Evolutionary conservation across 169 alveolate species (phyloP).

Genomic region (Plasmodium malariae): DNA sequence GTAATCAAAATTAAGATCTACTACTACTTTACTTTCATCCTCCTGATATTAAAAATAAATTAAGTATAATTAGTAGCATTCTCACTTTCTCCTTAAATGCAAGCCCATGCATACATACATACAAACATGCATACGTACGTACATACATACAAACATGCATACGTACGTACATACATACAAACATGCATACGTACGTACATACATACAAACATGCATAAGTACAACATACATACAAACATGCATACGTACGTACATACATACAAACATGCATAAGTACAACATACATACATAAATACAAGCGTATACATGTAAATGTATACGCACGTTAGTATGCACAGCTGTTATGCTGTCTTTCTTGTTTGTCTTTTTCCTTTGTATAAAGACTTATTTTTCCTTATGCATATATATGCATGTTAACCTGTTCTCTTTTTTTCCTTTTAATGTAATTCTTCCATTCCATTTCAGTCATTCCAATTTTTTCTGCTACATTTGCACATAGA

Average conservation of each 20-base stretch:
- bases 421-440: slow-evolving; percentile 15
- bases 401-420: slow-evolving; percentile 12
- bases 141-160: neutral
- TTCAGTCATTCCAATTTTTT: slow-evolving; percentile 71
- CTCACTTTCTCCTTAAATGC: too few relatives aligned
- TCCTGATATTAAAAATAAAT: slow-evolving; percentile 9
- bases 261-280: neutral
- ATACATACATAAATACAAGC: neutral
- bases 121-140: neutral
- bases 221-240: too few relatives aligned
- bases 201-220: too few relatives aligned
- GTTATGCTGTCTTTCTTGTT: neutral
- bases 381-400: neutral
- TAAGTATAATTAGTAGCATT: too few relatives aligned
- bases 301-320: neutral
- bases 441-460: slow-evolving; percentile 61
- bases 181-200: too few relatives aligned
- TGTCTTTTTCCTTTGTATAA: neutral
- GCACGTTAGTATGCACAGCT: too few relatives aligned
- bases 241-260: too few relatives aligned
- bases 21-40: slow-evolving; percentile 12
- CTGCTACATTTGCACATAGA: slow-evolving; percentile 70
- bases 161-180: neutral
- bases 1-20: neutral
- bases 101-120: too few relatives aligned